phyloP scores from a whole-genome alignment of 495 filamentous ascomycete species.

The Penicillium antarcticum region DNA sequence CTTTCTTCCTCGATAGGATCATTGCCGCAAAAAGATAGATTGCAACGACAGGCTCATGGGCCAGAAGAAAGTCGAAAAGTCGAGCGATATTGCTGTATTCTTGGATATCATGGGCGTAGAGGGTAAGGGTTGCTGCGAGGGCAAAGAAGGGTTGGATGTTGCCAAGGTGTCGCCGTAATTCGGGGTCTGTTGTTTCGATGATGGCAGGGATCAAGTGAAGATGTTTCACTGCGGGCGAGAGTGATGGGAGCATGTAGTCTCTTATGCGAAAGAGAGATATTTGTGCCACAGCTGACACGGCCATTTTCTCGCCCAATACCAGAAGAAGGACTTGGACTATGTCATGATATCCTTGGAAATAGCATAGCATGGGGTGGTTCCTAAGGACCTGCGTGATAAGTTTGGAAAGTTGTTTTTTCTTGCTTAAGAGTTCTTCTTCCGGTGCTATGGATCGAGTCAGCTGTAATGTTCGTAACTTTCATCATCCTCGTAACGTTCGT shows the following conservation, averaged over 20 bases:
- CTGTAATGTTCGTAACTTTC: not conserved
- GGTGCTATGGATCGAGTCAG: constrained; percentile 24
- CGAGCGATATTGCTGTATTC: constrained; percentile 82
- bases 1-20: constrained; percentile 70
- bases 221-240: constrained; percentile 77
- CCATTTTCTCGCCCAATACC: constrained; percentile 62
- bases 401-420: constrained; percentile 68
- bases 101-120: constrained; percentile 95
- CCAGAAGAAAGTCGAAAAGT: constrained; percentile 86
- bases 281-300: constrained; percentile 60
- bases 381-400: constrained; percentile 76
- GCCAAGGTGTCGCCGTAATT: constrained; percentile 68
- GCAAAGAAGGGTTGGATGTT: constrained; percentile 87
- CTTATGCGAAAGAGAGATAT: constrained; percentile 87
- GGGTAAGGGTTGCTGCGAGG: constrained; percentile 80
- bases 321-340: constrained; percentile 96
- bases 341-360: constrained; percentile 99
- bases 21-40: constrained; percentile 92
- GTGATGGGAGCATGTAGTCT: constrained; percentile 93
- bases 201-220: constrained; percentile 82
- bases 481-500: not conserved
- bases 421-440: constrained; percentile 56
- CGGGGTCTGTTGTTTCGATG: constrained; percentile 62
- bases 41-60: constrained; percentile 77
- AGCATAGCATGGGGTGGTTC: constrained; percentile 79